A percentile compares a stretch with the other conserved stretches of the same genome.
Conservation (phyloP, 768 basidiomycete species). For the Collybia sp. region DNA sequence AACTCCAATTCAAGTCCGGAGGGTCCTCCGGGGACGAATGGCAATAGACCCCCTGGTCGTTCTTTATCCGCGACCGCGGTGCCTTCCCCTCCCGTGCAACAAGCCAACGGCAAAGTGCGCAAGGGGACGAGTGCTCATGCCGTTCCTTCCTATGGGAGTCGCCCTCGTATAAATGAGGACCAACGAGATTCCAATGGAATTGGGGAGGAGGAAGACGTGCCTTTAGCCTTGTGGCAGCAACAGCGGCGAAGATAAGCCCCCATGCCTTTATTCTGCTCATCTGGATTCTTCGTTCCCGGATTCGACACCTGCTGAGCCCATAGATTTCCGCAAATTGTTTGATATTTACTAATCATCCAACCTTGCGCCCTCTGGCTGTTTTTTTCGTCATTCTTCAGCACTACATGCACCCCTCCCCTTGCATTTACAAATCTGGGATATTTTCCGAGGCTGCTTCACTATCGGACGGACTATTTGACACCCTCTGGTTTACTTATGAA, state of each 20-base stretch:
- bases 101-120: slow-evolving; percentile 48
- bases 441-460: too few species aligned
- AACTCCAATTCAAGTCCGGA: slow-evolving; percentile 31
- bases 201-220: slow-evolving; percentile 75
- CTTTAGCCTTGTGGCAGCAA: slow-evolving; percentile 76
- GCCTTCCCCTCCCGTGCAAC: slow-evolving; percentile 28
- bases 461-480: too few species aligned
- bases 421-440: too few species aligned
- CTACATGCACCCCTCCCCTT: too few species aligned
- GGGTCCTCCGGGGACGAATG: slow-evolving; percentile 17
- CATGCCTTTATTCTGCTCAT: neutral
- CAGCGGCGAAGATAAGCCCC: slow-evolving; percentile 51
- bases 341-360: too few species aligned
- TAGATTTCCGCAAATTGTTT: too few species aligned
- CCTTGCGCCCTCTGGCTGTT: too few species aligned
- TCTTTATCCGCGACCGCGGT: slow-evolving; percentile 68
- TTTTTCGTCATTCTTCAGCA: too few species aligned
- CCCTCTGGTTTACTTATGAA: too few species aligned
- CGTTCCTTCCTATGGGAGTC: slow-evolving; percentile 29
- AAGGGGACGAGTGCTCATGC: slow-evolving; percentile 70
- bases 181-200: slow-evolving; percentile 19
- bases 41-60: slow-evolving; percentile 44
- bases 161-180: slow-evolving; percentile 39
- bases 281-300: neutral
- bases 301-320: too few species aligned